Conservation (phyloP, 2,329 filamentous ascomycete genomes). For the Leptographium wingfieldii region DNA sequence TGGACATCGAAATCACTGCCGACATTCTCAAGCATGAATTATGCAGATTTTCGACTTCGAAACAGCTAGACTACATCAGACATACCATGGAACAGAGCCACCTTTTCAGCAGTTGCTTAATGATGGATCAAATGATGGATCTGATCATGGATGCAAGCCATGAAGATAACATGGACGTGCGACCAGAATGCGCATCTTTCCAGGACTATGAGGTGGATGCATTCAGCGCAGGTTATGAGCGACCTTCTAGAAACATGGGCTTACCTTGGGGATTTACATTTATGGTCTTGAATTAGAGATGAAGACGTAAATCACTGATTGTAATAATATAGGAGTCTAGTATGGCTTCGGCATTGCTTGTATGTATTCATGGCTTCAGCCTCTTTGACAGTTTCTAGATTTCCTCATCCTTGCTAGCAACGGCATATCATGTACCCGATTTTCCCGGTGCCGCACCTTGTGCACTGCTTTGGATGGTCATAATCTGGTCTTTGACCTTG, state of each 20-base stretch:
- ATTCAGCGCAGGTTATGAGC: slow-evolving; percentile 18
- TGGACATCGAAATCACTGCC: slow-evolving; percentile 11
- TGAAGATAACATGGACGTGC: slow-evolving; percentile 9
- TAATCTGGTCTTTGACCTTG: slow-evolving; percentile 47
- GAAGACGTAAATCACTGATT: neutral
- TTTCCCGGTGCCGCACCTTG: slow-evolving; percentile 22
- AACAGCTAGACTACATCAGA: slow-evolving; percentile 18
- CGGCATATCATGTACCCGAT: slow-evolving; percentile 12
- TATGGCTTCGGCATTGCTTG: neutral
- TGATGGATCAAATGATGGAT: slow-evolving; percentile 19
- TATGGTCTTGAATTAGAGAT: slow-evolving; percentile 22
- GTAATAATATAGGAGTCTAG: neutral
- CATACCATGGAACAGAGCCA: slow-evolving; percentile 19
- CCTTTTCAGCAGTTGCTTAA: slow-evolving; percentile 21
- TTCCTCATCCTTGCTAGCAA: neutral
- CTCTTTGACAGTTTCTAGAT: slow-evolving; percentile 1
- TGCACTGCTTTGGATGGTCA: slow-evolving; percentile 38
- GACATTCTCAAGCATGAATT: slow-evolving; percentile 18
- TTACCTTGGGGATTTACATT: slow-evolving; percentile 25
- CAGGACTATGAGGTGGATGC: slow-evolving; percentile 15
- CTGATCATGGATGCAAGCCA: slow-evolving; percentile 20
- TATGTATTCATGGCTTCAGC: neutral
- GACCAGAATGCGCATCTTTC: slow-evolving; percentile 7
- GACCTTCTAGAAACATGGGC: slow-evolving; percentile 23
- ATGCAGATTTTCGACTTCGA: slow-evolving; percentile 18